A percentile compares a stretch with the other conserved stretches of the same genome.
Evolutionary conservation across 257 asterid genomes (phyloP).

Genomic region (Prunella vulgaris): DNA sequence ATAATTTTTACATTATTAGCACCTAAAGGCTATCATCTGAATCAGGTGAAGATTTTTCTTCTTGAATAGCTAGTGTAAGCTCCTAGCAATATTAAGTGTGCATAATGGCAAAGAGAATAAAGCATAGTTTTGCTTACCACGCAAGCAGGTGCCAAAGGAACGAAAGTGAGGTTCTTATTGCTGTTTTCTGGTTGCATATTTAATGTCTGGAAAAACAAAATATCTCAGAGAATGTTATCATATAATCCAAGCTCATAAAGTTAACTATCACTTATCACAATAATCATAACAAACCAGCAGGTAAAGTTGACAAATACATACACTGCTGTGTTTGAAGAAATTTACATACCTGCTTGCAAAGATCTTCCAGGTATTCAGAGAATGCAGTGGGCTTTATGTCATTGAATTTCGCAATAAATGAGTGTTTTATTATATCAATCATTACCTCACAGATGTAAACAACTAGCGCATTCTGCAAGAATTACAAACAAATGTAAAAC

Average conservation of each 20-base stretch:
- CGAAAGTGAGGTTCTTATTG: slow-evolving; percentile 65
- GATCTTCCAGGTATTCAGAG: slow-evolving; percentile 93
- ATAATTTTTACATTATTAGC: not conserved
- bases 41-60: not conserved
- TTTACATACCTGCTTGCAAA: slow-evolving; percentile 81
- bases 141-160: slow-evolving; percentile 96
- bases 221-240: not conserved
- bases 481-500: slow-evolving; percentile 11
- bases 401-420: slow-evolving; percentile 93
- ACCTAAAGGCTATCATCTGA: not conserved
- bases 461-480: slow-evolving; percentile 83
- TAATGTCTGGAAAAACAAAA: slow-evolving; percentile 48
- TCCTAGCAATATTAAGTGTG: not conserved
- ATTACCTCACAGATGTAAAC: slow-evolving; percentile 80
- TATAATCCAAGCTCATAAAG: slow-evolving; percentile 1
- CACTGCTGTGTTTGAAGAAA: not conserved
- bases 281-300: not conserved
- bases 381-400: slow-evolving; percentile 84
- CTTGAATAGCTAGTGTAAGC: not conserved
- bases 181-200: slow-evolving; percentile 61
- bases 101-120: not conserved
- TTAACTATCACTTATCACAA: not conserved
- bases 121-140: slow-evolving; percentile 52
- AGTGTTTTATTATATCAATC: slow-evolving; percentile 88
- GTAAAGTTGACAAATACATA: not conserved